A percentile compares a stretch with the other conserved stretches of the same genome.
Conservation (phyloP, 2,329 filamentous ascomycete genomes). For the Sporothrix luriei region DNA sequence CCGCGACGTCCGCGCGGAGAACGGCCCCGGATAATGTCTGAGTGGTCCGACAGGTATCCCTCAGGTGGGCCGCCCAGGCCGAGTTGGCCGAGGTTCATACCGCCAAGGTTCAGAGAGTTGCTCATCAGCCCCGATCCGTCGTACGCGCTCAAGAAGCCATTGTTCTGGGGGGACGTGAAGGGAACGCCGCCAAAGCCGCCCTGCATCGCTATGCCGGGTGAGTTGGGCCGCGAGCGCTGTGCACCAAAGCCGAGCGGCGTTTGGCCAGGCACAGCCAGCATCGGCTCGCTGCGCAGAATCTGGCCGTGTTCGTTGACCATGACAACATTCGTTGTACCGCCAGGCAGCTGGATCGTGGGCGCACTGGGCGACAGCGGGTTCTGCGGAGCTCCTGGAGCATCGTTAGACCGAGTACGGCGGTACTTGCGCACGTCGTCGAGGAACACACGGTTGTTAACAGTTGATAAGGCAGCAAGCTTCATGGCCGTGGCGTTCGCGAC, state of each 20-base stretch:
- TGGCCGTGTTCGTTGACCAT: conserved; percentile 96
- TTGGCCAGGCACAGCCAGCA: conserved; percentile 73
- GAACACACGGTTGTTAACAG: conserved; percentile 96
- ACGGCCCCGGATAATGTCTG: conserved; percentile 84
- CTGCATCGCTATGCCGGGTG: conserved; percentile 84
- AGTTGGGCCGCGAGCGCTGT: conserved; percentile 82
- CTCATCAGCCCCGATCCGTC: conserved; percentile 71
- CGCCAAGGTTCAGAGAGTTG: conserved; percentile 62
- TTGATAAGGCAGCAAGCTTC: conserved; percentile 95
- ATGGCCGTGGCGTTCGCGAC: conserved; percentile 97
- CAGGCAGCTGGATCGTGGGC: conserved; percentile 64
- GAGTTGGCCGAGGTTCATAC: conserved; percentile 68
- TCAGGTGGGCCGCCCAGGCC: conserved; percentile 70
- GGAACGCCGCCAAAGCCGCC: conserved; percentile 63
- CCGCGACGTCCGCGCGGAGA: conserved; percentile 90
- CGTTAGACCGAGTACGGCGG: conserved; percentile 85
- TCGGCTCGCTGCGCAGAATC: conserved; percentile 79
- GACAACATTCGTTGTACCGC: conserved; percentile 76
- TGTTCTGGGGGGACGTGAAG: conserved; percentile 88
- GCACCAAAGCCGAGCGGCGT: conserved; percentile 58
- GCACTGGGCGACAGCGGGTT: conserved; percentile 67
- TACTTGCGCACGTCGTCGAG: conserved; percentile 97
- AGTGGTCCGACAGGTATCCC: conserved; percentile 91
- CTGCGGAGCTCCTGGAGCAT: conserved; percentile 66
- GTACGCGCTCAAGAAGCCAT: conserved; percentile 89